These are phyloP conservation scores for Penicillium sp. DNA, from an alignment of 2,329 filamentous ascomycete species.

Conservation along the genomic window DNA sequence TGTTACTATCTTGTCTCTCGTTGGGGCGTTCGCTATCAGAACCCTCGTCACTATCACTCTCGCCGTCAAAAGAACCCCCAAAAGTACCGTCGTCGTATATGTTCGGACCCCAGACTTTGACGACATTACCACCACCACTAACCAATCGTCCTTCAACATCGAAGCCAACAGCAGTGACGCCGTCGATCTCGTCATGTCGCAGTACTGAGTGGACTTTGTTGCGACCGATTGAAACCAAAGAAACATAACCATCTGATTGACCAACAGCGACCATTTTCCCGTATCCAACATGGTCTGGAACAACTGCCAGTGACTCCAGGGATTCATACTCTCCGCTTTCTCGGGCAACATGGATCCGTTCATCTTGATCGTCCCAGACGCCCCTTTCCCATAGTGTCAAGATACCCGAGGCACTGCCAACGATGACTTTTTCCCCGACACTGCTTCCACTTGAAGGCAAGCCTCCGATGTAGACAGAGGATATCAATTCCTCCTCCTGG, in stretches of 20 bases:
- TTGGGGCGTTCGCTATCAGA: slow-evolving; percentile 45
- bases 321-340: slow-evolving; percentile 66
- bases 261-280: slow-evolving; percentile 69
- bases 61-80: neutral
- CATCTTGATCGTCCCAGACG: slow-evolving; percentile 91
- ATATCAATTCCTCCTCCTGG: slow-evolving; percentile 90
- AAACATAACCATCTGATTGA: slow-evolving; percentile 72
- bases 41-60: slow-evolving; percentile 39
- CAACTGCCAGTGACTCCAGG: slow-evolving; percentile 69
- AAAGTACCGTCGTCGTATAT: slow-evolving; percentile 46
- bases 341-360: slow-evolving; percentile 72
- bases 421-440: slow-evolving; percentile 71
- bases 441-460: slow-evolving; percentile 63
- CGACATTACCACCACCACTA: slow-evolving; percentile 75
- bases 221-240: slow-evolving; percentile 69
- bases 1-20: slow-evolving; percentile 44
- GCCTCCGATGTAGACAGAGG: slow-evolving; percentile 72
- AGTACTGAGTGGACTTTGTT: slow-evolving; percentile 68
- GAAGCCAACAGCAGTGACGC: slow-evolving; percentile 75
- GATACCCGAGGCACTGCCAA: slow-evolving; percentile 74
- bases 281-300: slow-evolving; percentile 66
- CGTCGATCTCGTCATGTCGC: slow-evolving; percentile 81
- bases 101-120: slow-evolving; percentile 76
- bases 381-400: slow-evolving; percentile 92
- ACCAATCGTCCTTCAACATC: slow-evolving; percentile 84